These are phyloP conservation scores for Blepharisma stoltei DNA, from an alignment of 73 alveolate genomes.

Conservation along the genomic window DNA sequence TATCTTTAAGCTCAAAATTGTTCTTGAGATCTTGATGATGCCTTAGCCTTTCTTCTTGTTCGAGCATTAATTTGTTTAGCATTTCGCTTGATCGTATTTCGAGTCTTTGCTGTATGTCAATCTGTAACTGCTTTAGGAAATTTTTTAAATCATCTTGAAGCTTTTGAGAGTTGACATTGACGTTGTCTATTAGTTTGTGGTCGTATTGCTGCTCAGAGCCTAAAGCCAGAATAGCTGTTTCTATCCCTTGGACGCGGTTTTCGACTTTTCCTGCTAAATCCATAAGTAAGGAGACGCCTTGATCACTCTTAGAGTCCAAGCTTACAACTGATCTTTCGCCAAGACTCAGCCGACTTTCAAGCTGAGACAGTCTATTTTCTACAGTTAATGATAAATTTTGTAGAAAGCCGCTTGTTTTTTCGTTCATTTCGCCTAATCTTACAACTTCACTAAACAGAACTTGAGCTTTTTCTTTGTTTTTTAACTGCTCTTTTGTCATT, in stretches of 20 bases:
- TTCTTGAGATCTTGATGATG: slow-evolving; percentile 36
- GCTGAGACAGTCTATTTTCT: slow-evolving; percentile 40
- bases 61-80: slow-evolving; percentile 50
- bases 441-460: slow-evolving; percentile 66
- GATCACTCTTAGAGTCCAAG: slow-evolving; percentile 49
- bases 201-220: slow-evolving; percentile 37
- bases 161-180: slow-evolving; percentile 42
- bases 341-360: slow-evolving; percentile 41
- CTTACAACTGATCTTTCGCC: slow-evolving; percentile 35
- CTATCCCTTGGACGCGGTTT: slow-evolving; percentile 45
- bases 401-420: slow-evolving; percentile 40
- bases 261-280: slow-evolving; percentile 53
- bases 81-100: slow-evolving; percentile 56
- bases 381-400: slow-evolving; percentile 33
- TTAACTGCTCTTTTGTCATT: slow-evolving; percentile 33
- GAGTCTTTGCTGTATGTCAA: slow-evolving; percentile 42
- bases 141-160: slow-evolving; percentile 47
- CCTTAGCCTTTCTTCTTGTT: slow-evolving; percentile 59
- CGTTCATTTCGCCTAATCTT: slow-evolving; percentile 57
- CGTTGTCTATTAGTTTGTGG: slow-evolving; percentile 32
- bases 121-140: slow-evolving; percentile 35
- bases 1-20: slow-evolving; percentile 45
- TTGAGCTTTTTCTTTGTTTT: slow-evolving; percentile 50
- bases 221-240: slow-evolving; percentile 37
- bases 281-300: slow-evolving; percentile 36